These are phyloP conservation scores for Naegleria fowleri DNA, from an alignment of 208 protist genomes.

Conservation along the genomic window DNA sequence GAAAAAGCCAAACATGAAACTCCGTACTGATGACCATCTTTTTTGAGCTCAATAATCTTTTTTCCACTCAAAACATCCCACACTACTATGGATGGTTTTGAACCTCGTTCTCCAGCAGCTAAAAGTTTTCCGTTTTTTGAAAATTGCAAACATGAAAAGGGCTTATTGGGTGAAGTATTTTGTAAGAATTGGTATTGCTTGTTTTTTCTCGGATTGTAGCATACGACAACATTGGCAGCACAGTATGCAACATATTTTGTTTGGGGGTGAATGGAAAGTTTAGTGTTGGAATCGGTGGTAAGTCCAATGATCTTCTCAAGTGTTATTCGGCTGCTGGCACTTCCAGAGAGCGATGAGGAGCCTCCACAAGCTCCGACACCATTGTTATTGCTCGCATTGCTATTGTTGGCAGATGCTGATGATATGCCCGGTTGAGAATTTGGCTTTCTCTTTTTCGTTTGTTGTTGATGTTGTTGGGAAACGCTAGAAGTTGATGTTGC, in stretches of 20 bases:
- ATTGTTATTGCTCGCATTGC: too few relatives aligned
- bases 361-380: neutral
- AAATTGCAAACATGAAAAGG: conserved; percentile 16
- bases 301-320: neutral
- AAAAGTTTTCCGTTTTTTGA: conserved; percentile 33
- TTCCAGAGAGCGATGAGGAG: neutral
- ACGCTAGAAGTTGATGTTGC: neutral
- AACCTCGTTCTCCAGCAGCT: conserved; percentile 37
- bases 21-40: neutral
- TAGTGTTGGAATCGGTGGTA: neutral
- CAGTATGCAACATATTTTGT: conserved; percentile 41
- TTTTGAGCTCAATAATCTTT: neutral
- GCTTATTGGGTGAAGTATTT: neutral
- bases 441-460: neutral
- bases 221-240: conserved; percentile 40
- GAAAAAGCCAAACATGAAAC: conserved; percentile 35
- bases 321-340: neutral
- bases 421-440: neutral
- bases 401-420: too few relatives aligned
- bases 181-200: conserved; percentile 38
- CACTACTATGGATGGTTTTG: conserved; percentile 32
- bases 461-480: too few relatives aligned
- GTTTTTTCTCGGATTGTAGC: conserved; percentile 40
- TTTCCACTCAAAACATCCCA: conserved; percentile 35
- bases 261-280: conserved; percentile 9